phyloP scores from a whole-genome alignment of 2,329 filamentous ascomycete genomes.

The Chaetomiaceae sp. region DNA sequence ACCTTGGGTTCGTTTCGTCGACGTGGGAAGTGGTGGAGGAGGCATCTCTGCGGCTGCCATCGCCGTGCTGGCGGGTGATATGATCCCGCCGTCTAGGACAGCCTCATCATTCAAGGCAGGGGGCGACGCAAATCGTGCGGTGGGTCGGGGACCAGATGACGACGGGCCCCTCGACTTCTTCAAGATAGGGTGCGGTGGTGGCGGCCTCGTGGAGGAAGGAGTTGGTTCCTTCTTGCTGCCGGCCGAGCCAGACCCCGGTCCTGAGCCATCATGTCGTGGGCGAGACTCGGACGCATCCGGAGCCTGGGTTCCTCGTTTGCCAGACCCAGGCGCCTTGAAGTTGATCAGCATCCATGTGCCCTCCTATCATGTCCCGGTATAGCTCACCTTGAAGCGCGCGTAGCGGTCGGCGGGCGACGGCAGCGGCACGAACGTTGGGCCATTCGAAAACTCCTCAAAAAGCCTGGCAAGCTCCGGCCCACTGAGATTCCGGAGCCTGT shows the following conservation, averaged over 20 bases:
- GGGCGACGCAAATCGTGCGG: slow-evolving; percentile 57
- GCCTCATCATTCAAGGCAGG: slow-evolving; percentile 45
- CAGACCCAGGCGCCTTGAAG: slow-evolving; percentile 19
- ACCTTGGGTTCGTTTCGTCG: slow-evolving; percentile 26
- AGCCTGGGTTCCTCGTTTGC: slow-evolving; percentile 18
- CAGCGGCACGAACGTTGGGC: slow-evolving; percentile 54
- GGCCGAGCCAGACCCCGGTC: neutral
- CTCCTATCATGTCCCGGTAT: too few relatives aligned
- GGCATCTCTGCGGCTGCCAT: slow-evolving; percentile 27
- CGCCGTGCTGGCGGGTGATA: slow-evolving; percentile 37
- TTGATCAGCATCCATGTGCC: slow-evolving; percentile 2
- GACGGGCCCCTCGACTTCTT: slow-evolving; percentile 56
- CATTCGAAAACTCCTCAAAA: slow-evolving; percentile 55
- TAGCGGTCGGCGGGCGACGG: slow-evolving; percentile 50
- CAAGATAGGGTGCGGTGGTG: slow-evolving; percentile 53
- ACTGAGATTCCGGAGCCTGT: slow-evolving; percentile 46
- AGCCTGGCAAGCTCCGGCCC: slow-evolving; percentile 51
- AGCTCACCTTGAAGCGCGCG: slow-evolving; percentile 47
- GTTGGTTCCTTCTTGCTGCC: slow-evolving; percentile 18
- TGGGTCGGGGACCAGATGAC: slow-evolving; percentile 50
- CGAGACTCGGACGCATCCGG: neutral
- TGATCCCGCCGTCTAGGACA: slow-evolving; percentile 34
- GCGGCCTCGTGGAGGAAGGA: slow-evolving; percentile 44
- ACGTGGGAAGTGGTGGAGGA: neutral
- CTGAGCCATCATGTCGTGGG: neutral